These are phyloP conservation scores for Taiwanofungus camphoratus DNA, from an alignment of 1,284 basidiomycete species.

Conservation along the genomic window DNA sequence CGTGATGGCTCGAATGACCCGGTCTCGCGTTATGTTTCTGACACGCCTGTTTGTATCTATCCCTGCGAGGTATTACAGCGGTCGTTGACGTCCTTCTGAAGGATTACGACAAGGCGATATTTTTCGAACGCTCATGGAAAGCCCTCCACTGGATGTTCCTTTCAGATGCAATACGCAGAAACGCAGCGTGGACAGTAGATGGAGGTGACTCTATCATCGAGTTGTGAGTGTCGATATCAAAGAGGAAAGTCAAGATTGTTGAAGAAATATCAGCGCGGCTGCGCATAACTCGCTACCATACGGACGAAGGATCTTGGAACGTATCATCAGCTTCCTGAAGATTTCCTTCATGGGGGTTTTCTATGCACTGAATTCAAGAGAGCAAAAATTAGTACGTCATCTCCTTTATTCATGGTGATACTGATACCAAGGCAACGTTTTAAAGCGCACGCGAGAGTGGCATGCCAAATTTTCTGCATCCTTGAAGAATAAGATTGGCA, in stretches of 20 bases:
- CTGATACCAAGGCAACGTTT: no score
- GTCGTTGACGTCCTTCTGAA: not conserved
- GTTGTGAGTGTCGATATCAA: not conserved
- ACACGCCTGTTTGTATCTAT: constrained; percentile 1
- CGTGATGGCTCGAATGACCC: not conserved
- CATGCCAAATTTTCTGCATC: not conserved
- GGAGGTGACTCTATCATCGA: constrained; percentile 1
- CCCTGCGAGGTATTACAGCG: not conserved
- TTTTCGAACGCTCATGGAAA: not conserved
- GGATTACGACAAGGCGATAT: not conserved
- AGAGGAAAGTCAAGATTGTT: not conserved
- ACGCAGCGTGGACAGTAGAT: constrained; percentile 1
- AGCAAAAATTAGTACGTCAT: no score
- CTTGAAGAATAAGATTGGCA: not conserved
- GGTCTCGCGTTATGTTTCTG: not conserved
- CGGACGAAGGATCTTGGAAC: no score
- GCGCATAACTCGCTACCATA: not conserved
- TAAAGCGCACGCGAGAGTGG: not conserved
- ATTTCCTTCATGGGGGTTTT: no score
- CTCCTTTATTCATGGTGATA: no score
- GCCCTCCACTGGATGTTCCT: not conserved
- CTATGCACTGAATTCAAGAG: no score
- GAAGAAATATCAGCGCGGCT: not conserved
- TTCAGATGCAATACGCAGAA: not conserved
- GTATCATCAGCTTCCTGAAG: no score